Evolutionary conservation across 768 basidiomycete species (phyloP).

Genomic region (Tulasnella sp.): DNA sequence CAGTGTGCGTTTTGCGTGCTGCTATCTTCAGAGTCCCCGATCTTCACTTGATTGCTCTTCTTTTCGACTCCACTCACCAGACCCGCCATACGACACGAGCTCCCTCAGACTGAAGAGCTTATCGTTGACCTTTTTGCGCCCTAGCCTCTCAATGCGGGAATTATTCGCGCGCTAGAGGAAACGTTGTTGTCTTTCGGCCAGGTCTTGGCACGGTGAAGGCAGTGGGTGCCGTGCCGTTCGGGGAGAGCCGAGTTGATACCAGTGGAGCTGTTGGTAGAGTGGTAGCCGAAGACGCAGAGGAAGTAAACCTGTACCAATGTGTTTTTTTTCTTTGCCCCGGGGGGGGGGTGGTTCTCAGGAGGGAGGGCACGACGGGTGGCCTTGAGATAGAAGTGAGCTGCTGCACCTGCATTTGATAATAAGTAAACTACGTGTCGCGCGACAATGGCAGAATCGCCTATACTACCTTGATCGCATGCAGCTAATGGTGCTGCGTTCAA

Average conservation of each 20-base stretch:
- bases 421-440: neutral
- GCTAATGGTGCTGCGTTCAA: neutral
- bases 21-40: neutral
- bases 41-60: slow-evolving; percentile 58
- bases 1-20: neutral
- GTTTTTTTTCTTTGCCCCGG: too few relatives aligned
- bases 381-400: neutral
- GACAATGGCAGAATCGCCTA: neutral
- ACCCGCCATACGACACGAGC: slow-evolving; percentile 57
- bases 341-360: slow-evolving; percentile 9
- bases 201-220: slow-evolving; percentile 43
- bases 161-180: slow-evolving; percentile 79
- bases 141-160: slow-evolving; percentile 87
- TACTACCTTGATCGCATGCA: slow-evolving; percentile 3
- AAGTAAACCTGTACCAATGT: neutral
- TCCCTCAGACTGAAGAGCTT: slow-evolving; percentile 70
- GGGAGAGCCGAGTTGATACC: neutral
- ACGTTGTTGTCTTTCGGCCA: slow-evolving; percentile 52
- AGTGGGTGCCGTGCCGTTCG: neutral
- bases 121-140: slow-evolving; percentile 94
- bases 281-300: neutral
- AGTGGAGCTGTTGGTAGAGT: neutral
- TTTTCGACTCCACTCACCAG: slow-evolving; percentile 41
- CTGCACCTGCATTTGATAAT: neutral
- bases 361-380: slow-evolving; percentile 3